A percentile compares a stretch with the other conserved stretches of the same genome.
phyloP scores from a whole-genome alignment of 164 flowering plant species.

The Macadamia integrifolia region DNA sequence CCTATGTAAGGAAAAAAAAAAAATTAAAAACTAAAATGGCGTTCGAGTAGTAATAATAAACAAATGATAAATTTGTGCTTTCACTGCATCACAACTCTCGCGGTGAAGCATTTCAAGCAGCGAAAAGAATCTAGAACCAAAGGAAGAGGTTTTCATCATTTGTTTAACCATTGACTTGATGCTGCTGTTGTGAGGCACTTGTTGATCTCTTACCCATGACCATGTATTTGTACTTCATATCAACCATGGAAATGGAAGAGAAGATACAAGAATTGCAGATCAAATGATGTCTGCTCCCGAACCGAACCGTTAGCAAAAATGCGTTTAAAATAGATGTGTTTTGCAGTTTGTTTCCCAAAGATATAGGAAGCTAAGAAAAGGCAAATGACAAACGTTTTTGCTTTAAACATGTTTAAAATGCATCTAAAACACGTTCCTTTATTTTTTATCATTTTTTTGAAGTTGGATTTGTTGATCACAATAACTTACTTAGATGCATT shows the following conservation, averaged over 20 bases:
- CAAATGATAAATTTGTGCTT: not conserved
- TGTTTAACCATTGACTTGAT: no score
- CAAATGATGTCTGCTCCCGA: constrained; percentile 18
- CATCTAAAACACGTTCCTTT: no score
- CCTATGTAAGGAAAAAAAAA: not conserved
- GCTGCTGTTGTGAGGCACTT: not conserved
- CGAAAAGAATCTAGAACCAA: not conserved
- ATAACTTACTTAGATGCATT: no score
- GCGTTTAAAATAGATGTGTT: no score
- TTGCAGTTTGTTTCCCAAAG: no score
- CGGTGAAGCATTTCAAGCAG: not conserved
- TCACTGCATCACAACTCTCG: not conserved
- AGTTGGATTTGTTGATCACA: no score
- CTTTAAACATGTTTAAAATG: no score
- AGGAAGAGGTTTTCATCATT: no score
- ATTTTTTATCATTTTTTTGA: no score
- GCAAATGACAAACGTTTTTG: no score
- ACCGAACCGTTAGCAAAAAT: constrained; percentile 13
- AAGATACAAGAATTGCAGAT: constrained; percentile 54
- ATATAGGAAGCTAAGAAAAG: no score
- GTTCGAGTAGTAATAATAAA: not conserved
- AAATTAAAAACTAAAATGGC: not conserved
- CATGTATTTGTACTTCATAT: constrained; percentile 1
- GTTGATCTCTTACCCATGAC: no score
- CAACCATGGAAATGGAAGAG: constrained; percentile 63